Evolutionary conservation across 805 yeast genomes (phyloP).

Genomic region (Brettanomyces anomalus): DNA sequence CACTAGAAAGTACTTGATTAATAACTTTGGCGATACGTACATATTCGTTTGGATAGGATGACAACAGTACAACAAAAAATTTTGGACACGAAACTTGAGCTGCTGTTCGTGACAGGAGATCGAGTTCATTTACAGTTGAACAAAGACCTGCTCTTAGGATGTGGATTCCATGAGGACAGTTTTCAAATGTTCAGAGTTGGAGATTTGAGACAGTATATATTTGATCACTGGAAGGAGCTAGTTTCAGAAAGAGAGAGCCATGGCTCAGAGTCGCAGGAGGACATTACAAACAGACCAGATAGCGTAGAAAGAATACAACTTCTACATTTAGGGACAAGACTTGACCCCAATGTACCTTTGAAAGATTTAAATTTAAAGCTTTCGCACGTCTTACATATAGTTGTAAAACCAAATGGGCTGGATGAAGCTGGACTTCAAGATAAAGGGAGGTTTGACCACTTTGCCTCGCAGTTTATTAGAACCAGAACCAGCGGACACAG

Average conservation of each 20-base stretch:
- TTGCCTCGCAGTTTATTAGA: constrained; percentile 7
- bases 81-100: constrained; percentile 8
- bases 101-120: constrained; percentile 17
- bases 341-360: constrained; percentile 19
- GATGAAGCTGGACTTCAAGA: constrained; percentile 6
- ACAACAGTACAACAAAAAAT: too few species aligned
- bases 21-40: too few species aligned
- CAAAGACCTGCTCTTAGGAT: constrained; percentile 4
- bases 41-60: too few species aligned
- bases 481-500: constrained; percentile 7
- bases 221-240: constrained; percentile 17
- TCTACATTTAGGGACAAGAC: constrained; percentile 22
- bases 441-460: constrained; percentile 15
- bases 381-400: constrained; percentile 22
- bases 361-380: constrained; percentile 14
- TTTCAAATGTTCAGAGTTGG: constrained; percentile 16
- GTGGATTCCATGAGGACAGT: constrained; percentile 7
- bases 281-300: constrained; percentile 8
- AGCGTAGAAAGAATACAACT: constrained; percentile 22
- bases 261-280: constrained; percentile 8
- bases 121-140: constrained; percentile 13
- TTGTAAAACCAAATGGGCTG: constrained; percentile 21
- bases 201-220: constrained; percentile 20
- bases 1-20: too few species aligned
- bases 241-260: constrained; percentile 1